Evolutionary conservation across 225 moss, liverwort and hornwort species (phyloP).

Genomic region (Climacium dendroides): DNA sequence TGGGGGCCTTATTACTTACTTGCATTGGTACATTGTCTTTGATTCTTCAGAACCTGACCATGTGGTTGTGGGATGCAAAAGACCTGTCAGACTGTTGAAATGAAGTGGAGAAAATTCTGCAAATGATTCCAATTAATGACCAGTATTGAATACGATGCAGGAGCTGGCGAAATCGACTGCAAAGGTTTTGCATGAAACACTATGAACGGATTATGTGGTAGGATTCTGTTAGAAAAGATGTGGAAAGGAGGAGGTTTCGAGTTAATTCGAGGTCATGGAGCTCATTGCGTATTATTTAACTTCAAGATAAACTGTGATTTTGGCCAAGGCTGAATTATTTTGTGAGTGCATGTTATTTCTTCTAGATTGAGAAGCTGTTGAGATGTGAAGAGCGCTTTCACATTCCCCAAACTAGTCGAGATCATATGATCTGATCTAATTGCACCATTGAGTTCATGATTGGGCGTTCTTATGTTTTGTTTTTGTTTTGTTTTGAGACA

Average conservation of each 20-base stretch:
- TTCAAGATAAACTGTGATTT: not conserved
- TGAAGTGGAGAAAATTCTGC: not conserved
- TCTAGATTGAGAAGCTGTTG: no score
- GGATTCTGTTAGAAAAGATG: no score
- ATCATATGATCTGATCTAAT: no score
- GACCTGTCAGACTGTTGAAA: not conserved
- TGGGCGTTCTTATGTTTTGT: no score
- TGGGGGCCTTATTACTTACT: no score
- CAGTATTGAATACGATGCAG: not conserved
- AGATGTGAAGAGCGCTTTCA: no score
- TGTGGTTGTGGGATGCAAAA: not conserved
- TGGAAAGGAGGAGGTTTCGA: no score
- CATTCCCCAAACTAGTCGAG: not conserved
- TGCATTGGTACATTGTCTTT: not conserved
- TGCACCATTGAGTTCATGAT: no score
- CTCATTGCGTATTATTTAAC: not conserved
- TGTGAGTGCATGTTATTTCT: not conserved
- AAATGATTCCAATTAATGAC: no score
- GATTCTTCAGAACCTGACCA: not conserved
- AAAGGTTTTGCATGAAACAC: not conserved
- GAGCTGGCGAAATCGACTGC: not conserved
- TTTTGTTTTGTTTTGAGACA: no score
- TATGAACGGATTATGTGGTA: no score
- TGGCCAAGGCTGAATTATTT: not conserved
- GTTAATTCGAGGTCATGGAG: not conserved